phyloP scores from a whole-genome alignment of 73 alveolate species.

The Paramecium sonneborni region DNA sequence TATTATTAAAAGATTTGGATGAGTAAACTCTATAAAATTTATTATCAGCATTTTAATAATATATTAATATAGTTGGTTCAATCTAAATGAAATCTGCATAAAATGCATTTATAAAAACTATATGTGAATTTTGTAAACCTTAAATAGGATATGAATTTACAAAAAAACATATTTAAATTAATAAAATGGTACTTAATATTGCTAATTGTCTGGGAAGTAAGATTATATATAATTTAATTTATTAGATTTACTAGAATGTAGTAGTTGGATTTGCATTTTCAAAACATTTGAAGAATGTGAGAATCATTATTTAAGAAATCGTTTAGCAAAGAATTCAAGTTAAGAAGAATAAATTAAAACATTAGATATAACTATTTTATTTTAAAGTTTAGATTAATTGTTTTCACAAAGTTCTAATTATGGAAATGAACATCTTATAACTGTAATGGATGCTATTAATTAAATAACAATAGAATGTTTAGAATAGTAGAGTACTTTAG shows the following conservation, averaged over 20 bases:
- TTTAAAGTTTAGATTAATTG: conserved; percentile 50
- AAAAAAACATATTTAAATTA: conserved; percentile 28
- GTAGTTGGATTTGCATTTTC: conserved; percentile 41
- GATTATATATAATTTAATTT: neutral
- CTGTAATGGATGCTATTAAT: conserved; percentile 54
- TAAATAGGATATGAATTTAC: neutral
- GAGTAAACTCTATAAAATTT: conserved; percentile 11
- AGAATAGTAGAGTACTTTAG: neutral
- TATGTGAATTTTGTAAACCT: conserved; percentile 55
- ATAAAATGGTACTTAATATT: conserved; percentile 53
- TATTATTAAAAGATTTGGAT: neutral
- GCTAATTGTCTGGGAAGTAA: conserved; percentile 58
- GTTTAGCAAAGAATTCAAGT: conserved; percentile 21
- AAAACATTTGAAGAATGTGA: conserved; percentile 56
- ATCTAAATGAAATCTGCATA: conserved; percentile 3
- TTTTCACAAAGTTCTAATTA: conserved; percentile 49
- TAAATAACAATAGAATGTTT: conserved; percentile 42
- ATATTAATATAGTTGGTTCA: conserved; percentile 30
- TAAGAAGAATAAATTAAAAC: conserved; percentile 36
- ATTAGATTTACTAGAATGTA: conserved; percentile 41
- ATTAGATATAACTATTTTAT: conserved; percentile 25
- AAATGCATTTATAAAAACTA: conserved; percentile 32
- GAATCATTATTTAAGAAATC: conserved; percentile 38
- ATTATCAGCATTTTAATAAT: neutral
- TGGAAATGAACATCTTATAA: conserved; percentile 40